phyloP scores from a whole-genome alignment of 2,329 filamentous ascomycete species.

The Fusarium beomiforme region DNA sequence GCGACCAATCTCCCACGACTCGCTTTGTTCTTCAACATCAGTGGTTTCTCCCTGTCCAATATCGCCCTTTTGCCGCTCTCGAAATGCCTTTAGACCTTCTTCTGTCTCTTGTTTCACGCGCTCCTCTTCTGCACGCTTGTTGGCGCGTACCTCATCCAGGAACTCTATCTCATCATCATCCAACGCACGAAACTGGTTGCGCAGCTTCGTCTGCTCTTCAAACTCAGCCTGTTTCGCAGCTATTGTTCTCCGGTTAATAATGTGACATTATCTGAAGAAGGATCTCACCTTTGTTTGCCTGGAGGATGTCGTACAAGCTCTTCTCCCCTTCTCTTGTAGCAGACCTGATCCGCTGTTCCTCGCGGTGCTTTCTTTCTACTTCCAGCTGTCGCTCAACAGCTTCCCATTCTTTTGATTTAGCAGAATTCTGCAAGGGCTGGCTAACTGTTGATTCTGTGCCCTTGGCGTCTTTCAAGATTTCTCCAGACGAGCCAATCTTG shows the following conservation, averaged over 20 bases:
- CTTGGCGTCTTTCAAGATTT: slow-evolving; percentile 36
- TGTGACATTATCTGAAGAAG: neutral
- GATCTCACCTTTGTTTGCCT: slow-evolving; percentile 79
- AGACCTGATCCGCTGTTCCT: slow-evolving; percentile 58
- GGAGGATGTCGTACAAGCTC: slow-evolving; percentile 77
- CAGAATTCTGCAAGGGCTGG: slow-evolving; percentile 32
- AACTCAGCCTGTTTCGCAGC: slow-evolving; percentile 85
- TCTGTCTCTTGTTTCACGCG: slow-evolving; percentile 64
- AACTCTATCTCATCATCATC: slow-evolving; percentile 85
- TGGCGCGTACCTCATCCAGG: slow-evolving; percentile 67
- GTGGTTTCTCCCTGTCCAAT: slow-evolving; percentile 9
- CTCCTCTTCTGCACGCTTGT: slow-evolving; percentile 64
- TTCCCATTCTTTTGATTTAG: slow-evolving; percentile 65
- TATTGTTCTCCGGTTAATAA: slow-evolving; percentile 42
- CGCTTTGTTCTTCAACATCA: slow-evolving; percentile 41
- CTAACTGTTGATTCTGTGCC: neutral
- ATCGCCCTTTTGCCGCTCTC: slow-evolving; percentile 57
- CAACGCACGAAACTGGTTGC: slow-evolving; percentile 80
- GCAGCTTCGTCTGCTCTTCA: slow-evolving; percentile 76
- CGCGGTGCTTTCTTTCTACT: slow-evolving; percentile 64
- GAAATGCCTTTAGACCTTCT: slow-evolving; percentile 65
- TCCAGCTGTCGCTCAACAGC: slow-evolving; percentile 73
- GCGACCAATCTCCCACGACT: slow-evolving; percentile 50
- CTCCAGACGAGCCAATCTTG: slow-evolving; percentile 52
- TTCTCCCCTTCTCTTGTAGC: slow-evolving; percentile 60